Evolutionary conservation across 768 basidiomycete species (phyloP).

Genomic region (Leccinellum luteum): DNA sequence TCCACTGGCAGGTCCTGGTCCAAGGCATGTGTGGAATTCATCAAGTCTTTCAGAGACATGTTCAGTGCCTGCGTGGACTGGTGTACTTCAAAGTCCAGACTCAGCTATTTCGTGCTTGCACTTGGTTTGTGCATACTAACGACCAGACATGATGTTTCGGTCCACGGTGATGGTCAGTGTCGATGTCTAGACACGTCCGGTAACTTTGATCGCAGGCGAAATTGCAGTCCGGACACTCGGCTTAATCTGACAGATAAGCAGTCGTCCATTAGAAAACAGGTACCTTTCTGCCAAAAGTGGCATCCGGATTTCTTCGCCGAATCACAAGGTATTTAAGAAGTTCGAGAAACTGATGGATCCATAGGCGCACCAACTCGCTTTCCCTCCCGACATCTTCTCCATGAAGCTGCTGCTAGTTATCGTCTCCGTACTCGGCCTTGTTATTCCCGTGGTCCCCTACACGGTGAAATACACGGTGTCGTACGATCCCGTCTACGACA

Average conservation of each 20-base stretch:
- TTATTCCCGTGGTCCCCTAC: slow-evolving; percentile 1
- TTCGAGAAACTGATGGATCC: not conserved
- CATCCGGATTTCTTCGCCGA: not conserved
- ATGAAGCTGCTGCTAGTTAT: slow-evolving; percentile 9
- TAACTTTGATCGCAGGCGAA: not conserved
- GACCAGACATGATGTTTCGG: too few species aligned
- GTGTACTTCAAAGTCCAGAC: slow-evolving; percentile 75
- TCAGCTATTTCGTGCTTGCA: not conserved
- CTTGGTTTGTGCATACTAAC: too few species aligned
- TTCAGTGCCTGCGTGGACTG: slow-evolving; percentile 53
- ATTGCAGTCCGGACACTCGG: not conserved
- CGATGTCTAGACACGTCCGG: not conserved
- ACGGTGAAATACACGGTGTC: slow-evolving; percentile 24
- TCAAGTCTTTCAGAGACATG: slow-evolving; percentile 56
- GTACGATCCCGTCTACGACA: slow-evolving; percentile 54
- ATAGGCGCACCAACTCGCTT: not conserved
- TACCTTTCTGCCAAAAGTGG: not conserved
- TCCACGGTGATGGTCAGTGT: not conserved
- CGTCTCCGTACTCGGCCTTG: slow-evolving; percentile 9
- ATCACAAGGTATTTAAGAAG: not conserved
- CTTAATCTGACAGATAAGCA: not conserved
- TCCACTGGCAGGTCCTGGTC: slow-evolving; percentile 39
- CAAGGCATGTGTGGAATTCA: slow-evolving; percentile 35
- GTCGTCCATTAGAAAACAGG: not conserved
- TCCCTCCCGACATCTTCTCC: not conserved